Conservation (phyloP, 441 rosid species). For the Raphanus hybrid region DNA sequence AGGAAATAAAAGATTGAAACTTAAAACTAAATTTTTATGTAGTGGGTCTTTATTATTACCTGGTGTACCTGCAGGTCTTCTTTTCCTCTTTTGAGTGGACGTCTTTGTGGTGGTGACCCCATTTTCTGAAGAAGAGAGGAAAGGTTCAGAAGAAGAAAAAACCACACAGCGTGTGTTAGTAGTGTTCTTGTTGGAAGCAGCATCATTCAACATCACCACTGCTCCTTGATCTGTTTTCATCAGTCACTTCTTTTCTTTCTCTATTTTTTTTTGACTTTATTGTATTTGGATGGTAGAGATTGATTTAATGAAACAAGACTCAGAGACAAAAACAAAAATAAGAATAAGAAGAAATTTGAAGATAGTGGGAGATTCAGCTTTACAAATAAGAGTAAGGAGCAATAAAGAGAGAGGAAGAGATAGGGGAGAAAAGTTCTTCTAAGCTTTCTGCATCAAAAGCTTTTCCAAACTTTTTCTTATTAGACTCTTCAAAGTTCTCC, state of each 20-base stretch:
- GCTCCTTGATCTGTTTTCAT: conserved; percentile 36
- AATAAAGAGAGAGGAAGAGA: conserved; percentile 38
- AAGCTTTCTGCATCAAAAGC: conserved; percentile 73
- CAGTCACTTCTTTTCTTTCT: conserved; percentile 28
- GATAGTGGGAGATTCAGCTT: conserved; percentile 73
- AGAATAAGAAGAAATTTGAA: conserved; percentile 31
- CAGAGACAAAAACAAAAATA: conserved; percentile 8
- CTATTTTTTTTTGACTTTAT: conserved; percentile 29
- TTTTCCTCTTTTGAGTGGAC: conserved; percentile 61
- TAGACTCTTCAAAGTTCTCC: conserved; percentile 42
- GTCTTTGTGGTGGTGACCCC: conserved; percentile 52
- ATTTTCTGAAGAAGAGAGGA: conserved; percentile 58
- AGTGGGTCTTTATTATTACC: conserved; percentile 54
- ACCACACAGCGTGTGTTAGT: conserved; percentile 42
- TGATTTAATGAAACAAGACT: conserved; percentile 40
- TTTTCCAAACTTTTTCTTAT: conserved; percentile 54
- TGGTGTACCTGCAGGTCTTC: conserved; percentile 96
- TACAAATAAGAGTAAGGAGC: conserved; percentile 45
- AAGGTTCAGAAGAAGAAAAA: conserved; percentile 59
- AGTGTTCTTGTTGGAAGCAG: conserved; percentile 32
- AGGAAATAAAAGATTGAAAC: neutral
- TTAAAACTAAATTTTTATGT: neutral
- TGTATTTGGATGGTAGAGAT: conserved; percentile 33
- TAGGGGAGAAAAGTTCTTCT: conserved; percentile 47
- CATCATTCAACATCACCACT: conserved; percentile 32